phyloP scores from a whole-genome alignment of 331 rosid genomes.

The Stylosanthes scabra region DNA sequence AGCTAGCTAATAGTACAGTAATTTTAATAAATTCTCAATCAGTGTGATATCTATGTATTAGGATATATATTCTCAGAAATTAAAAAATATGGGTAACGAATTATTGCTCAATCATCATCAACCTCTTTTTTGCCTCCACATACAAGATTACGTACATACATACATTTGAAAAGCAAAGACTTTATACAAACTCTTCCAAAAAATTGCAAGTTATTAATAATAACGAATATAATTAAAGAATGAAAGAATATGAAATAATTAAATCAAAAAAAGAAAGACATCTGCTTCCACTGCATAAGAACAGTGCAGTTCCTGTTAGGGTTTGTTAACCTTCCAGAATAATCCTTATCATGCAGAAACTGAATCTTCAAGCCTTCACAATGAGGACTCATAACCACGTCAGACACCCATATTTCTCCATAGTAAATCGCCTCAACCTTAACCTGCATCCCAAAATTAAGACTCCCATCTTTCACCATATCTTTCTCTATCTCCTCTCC shows the following conservation, averaged over 20 bases:
- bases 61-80: too few relatives aligned
- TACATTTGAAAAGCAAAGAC: too few relatives aligned
- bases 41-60: too few relatives aligned
- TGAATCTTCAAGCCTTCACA: conserved; percentile 57
- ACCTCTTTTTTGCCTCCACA: too few relatives aligned
- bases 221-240: too few relatives aligned
- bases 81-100: too few relatives aligned
- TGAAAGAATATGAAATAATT: too few relatives aligned
- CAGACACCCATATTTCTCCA: conserved; percentile 44
- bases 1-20: too few relatives aligned
- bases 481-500: conserved; percentile 52
- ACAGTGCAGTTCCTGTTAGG: conserved; percentile 45
- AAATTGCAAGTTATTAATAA: not conserved
- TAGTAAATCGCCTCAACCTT: conserved; percentile 50
- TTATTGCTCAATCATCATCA: too few relatives aligned
- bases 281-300: conserved; percentile 43
- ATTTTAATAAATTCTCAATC: too few relatives aligned
- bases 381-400: conserved; percentile 56
- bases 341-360: conserved; percentile 30
- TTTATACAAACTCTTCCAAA: too few relatives aligned
- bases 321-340: conserved; percentile 33
- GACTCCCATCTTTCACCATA: conserved; percentile 36
- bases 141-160: too few relatives aligned
- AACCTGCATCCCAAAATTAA: conserved; percentile 55
- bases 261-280: conserved; percentile 29